phyloP scores from a whole-genome alignment of 1,284 basidiomycete species.

The Cryptococcus sp. region DNA sequence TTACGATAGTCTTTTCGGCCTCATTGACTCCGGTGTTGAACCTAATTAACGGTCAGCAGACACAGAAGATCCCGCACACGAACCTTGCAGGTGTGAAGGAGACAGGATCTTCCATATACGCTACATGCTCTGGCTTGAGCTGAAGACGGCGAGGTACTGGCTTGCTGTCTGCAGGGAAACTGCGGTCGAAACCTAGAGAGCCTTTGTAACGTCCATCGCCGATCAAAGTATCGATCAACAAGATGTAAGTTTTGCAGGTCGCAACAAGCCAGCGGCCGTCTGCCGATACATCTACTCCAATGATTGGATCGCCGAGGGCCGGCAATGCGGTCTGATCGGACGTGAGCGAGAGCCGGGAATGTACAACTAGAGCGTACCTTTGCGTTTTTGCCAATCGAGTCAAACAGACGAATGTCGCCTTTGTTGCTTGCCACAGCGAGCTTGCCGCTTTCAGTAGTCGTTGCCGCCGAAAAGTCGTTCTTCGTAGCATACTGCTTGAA shows the following conservation, averaged over 20 bases:
- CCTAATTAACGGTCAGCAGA: slow-evolving; percentile 53
- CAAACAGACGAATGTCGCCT: slow-evolving; percentile 94
- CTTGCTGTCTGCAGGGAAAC: slow-evolving; percentile 92
- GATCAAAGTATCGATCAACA: slow-evolving; percentile 94
- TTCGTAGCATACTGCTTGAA: slow-evolving; percentile 96
- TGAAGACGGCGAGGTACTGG: slow-evolving; percentile 88
- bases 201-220: slow-evolving; percentile 87
- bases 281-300: slow-evolving; percentile 91
- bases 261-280: slow-evolving; percentile 95
- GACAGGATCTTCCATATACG: slow-evolving; percentile 89
- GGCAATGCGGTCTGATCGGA: slow-evolving; percentile 76
- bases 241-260: slow-evolving; percentile 90
- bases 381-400: slow-evolving; percentile 96
- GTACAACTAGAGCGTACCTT: slow-evolving; percentile 57
- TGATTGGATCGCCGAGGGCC: slow-evolving; percentile 90
- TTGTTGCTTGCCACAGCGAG: slow-evolving; percentile 94
- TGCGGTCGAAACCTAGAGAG: slow-evolving; percentile 85
- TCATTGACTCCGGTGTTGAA: slow-evolving; percentile 88
- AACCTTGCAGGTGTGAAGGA: slow-evolving; percentile 86
- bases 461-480: slow-evolving; percentile 91
- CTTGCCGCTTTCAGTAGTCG: slow-evolving; percentile 83
- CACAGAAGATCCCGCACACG: slow-evolving; percentile 7
- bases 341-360: background rate
- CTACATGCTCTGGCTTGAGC: slow-evolving; percentile 87
- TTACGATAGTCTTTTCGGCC: slow-evolving; percentile 93